Percentiles rank a stretch among this genome's conserved stretches.
Evolutionary conservation across 768 basidiomycete genomes (phyloP).

Genomic region (Rhizopogon vesiculosus): DNA sequence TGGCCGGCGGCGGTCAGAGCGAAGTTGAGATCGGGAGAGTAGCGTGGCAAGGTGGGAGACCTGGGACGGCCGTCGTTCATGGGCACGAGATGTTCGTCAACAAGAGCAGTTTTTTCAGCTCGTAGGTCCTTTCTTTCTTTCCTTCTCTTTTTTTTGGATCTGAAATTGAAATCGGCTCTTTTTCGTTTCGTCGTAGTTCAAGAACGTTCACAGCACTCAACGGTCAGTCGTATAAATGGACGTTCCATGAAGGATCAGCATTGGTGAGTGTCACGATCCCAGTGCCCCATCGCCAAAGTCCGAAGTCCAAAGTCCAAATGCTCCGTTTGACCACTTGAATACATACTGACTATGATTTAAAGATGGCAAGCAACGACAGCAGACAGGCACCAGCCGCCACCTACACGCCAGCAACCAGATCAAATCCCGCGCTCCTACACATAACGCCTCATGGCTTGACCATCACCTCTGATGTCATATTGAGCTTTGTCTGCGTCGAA

Average conservation of each 20-base stretch:
- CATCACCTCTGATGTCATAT: slow-evolving; percentile 26
- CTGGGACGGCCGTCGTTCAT: slow-evolving; percentile 20
- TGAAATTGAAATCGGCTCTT: background rate
- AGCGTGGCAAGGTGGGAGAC: slow-evolving; percentile 25
- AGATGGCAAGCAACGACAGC: slow-evolving; percentile 30
- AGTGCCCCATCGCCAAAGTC: background rate
- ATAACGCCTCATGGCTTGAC: slow-evolving; percentile 28
- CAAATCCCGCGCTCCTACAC: slow-evolving; percentile 26
- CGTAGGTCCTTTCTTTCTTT: slow-evolving; percentile 16
- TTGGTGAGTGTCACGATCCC: slow-evolving; percentile 16
- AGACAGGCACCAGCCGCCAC: slow-evolving; percentile 28
- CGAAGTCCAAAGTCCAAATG: background rate
- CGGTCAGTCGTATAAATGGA: slow-evolving; percentile 30
- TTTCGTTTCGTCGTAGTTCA: slow-evolving; percentile 13
- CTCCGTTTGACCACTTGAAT: background rate
- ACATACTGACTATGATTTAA: background rate
- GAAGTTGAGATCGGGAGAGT: slow-evolving; percentile 23
- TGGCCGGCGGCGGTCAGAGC: slow-evolving; percentile 18
- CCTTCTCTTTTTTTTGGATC: background rate
- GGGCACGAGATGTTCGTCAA: slow-evolving; percentile 22
- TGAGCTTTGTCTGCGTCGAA: slow-evolving; percentile 28
- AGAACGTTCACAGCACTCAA: slow-evolving; percentile 30
- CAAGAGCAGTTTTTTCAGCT: slow-evolving; percentile 24
- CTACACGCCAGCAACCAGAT: slow-evolving; percentile 17
- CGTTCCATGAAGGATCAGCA: slow-evolving; percentile 27